Percentiles rank a stretch among this genome's conserved stretches.
Evolutionary conservation across 768 basidiomycete species (phyloP).

Genomic region (Panaeolus papilionaceus): DNA sequence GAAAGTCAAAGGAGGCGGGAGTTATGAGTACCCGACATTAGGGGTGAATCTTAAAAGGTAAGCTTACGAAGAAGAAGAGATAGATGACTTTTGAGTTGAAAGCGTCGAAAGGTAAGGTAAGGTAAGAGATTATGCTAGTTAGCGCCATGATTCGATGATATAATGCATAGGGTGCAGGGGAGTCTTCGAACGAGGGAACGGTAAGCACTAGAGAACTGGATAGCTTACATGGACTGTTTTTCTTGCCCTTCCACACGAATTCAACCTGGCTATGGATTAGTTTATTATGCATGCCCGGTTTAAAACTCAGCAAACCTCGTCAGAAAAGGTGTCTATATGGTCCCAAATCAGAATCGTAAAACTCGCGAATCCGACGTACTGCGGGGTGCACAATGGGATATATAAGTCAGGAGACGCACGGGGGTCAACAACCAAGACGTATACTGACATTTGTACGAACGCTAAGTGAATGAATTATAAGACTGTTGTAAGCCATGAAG

Average conservation of each 20-base stretch:
- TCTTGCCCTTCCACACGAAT: conserved; percentile 56
- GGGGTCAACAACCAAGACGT: not conserved
- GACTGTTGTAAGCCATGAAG: not conserved
- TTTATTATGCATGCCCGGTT: not conserved
- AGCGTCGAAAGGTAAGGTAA: not conserved
- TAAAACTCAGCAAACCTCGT: conserved; percentile 38
- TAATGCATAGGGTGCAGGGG: not conserved
- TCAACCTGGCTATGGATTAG: conserved; percentile 40
- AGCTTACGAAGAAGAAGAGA: conserved; percentile 46
- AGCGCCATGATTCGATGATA: not conserved
- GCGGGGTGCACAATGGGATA: not conserved
- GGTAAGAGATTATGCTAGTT: not conserved
- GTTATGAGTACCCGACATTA: conserved; percentile 1
- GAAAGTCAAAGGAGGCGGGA: not conserved
- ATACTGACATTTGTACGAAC: conserved; percentile 32
- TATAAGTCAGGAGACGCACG: not conserved
- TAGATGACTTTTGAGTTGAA: conserved; percentile 38
- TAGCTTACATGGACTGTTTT: conserved; percentile 45
- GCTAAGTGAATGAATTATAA: conserved; percentile 17
- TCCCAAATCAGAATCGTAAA: conserved; percentile 61
- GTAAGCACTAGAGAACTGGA: not conserved
- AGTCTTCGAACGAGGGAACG: not conserved
- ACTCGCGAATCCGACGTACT: conserved; percentile 59
- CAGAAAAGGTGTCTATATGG: conserved; percentile 54
- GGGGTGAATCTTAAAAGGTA: not conserved